These are phyloP conservation scores for Aristolochia contorta DNA, from an alignment of 164 flowering plant species.

Conservation along the genomic window DNA sequence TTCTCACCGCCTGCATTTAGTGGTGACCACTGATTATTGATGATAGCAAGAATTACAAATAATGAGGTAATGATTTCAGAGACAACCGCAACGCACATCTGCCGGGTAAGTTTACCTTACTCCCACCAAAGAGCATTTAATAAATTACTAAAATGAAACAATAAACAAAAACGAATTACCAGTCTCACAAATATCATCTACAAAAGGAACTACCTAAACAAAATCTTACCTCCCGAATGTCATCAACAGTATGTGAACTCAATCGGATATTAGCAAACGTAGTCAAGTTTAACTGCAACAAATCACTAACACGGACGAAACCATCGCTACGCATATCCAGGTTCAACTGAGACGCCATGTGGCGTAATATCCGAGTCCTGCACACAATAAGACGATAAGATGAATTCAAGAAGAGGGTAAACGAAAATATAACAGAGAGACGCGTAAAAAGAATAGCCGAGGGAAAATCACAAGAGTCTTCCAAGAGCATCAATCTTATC, in stretches of 20 bases:
- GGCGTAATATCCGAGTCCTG: slow-evolving; percentile 81
- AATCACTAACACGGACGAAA: slow-evolving; percentile 61
- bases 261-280: slow-evolving; percentile 66
- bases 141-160: too few relatives aligned
- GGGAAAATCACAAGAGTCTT: slow-evolving; percentile 12
- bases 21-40: neutral
- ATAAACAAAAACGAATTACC: too few relatives aligned
- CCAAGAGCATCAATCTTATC: slow-evolving; percentile 31
- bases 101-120: too few relatives aligned
- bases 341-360: slow-evolving; percentile 70
- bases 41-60: too few relatives aligned
- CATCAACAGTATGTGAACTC: slow-evolving; percentile 62
- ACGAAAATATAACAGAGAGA: neutral
- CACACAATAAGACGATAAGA: neutral
- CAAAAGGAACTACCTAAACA: too few relatives aligned
- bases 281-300: slow-evolving; percentile 61
- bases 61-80: too few relatives aligned
- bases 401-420: neutral
- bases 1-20: slow-evolving; percentile 57
- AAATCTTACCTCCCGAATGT: slow-evolving; percentile 58
- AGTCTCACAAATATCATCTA: too few relatives aligned
- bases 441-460: too few relatives aligned
- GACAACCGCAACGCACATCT: too few relatives aligned
- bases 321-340: slow-evolving; percentile 81
- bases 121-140: too few relatives aligned